Percentiles rank a stretch among this genome's conserved stretches.
Evolutionary conservation across 2,329 filamentous ascomycete genomes (phyloP).

Genomic region (Herpotrichia juniperi): DNA sequence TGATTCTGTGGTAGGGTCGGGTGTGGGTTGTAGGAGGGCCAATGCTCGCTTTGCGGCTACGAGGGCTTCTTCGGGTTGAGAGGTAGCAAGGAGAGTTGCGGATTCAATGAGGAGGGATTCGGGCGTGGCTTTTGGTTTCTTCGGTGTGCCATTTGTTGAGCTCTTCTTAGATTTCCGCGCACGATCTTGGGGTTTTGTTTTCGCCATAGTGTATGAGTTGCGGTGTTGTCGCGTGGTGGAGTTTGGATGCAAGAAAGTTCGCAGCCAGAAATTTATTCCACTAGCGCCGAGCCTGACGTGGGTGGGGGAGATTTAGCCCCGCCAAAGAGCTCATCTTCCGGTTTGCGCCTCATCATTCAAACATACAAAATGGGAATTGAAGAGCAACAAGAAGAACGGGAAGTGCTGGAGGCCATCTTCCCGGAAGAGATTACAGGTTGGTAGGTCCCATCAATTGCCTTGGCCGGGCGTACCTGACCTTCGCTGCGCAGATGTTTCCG

Average conservation of each 20-base stretch:
- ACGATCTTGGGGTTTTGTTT: constrained; percentile 57
- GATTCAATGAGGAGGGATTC: constrained; percentile 64
- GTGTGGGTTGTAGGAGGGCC: constrained; percentile 50
- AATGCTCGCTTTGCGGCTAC: constrained; percentile 61
- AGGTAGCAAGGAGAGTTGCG: constrained; percentile 62
- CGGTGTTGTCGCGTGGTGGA: background rate
- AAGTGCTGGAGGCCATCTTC: constrained; percentile 98
- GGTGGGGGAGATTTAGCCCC: constrained; percentile 4
- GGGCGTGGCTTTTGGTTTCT: constrained; percentile 57
- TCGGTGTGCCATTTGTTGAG: constrained; percentile 50
- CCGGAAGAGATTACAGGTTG: constrained; percentile 94
- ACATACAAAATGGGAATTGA: constrained; percentile 61
- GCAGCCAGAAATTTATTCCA: background rate
- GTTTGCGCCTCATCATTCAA: constrained; percentile 4
- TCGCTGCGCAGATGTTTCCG: constrained; percentile 74
- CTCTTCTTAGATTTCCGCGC: constrained; percentile 38
- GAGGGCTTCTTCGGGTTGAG: constrained; percentile 64
- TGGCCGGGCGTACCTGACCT: constrained; percentile 17
- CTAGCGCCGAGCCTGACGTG: background rate
- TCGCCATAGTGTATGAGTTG: constrained; percentile 52
- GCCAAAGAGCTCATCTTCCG: constrained; percentile 14
- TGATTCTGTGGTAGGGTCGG: constrained; percentile 51
- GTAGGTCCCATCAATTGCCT: constrained; percentile 7
- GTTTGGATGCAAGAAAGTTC: background rate
- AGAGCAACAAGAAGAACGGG: constrained; percentile 93